Evolutionary conservation across 805 yeast species (phyloP), one percentile per base, ranked within the genome.

Genomic region (Isabelozyma pseudorhagii): DNA sequence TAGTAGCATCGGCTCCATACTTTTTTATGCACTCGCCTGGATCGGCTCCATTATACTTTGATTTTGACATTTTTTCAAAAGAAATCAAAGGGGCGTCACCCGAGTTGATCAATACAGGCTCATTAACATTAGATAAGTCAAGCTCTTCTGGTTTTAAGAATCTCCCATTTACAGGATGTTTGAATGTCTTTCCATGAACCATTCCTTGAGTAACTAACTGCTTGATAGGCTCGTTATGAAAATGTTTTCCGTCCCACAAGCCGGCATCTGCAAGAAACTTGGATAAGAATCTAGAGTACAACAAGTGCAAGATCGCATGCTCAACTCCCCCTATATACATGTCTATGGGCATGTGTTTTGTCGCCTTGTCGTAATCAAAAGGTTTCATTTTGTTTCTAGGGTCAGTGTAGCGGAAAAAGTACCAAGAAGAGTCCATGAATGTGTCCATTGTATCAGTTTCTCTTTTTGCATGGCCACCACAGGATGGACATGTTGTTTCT

Each of bases 391-490:
- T 52, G 64, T 94, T 93, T 31, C 82, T 69, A 0, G 96, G 74
- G 63, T 94, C 98, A 2, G 85, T 68, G 59, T 82, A 92, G 51
- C 99, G 79, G 71, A 94, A 85, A 66, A 80, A 89, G 67, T 94
- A 94, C 99, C 99, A 94, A 3, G 97, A 91, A 14, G 96, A 88
- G 68, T 94, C 99, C 83, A 94, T 93, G 62, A 94, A 94, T 0
- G 99, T 94, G 63, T 94, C 99, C 99, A 94, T 93, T 0, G 99
- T 94, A 61, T 94, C 99, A 0, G 98, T 89, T 55, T 94, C 99
- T 59, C 99, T 79, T 49, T 79, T 82, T 0, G 97, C 96, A 15
- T 74, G 68, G 1, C 74, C 72, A 3, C 84, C 83, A 71, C 99
- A 94, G 0, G 80, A 76, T 6, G 99, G 99, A 65, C 99, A 94